These are phyloP conservation scores for Cytospora chrysosperma DNA, from an alignment of 2,329 filamentous ascomycete genomes.

Conservation along the genomic window DNA sequence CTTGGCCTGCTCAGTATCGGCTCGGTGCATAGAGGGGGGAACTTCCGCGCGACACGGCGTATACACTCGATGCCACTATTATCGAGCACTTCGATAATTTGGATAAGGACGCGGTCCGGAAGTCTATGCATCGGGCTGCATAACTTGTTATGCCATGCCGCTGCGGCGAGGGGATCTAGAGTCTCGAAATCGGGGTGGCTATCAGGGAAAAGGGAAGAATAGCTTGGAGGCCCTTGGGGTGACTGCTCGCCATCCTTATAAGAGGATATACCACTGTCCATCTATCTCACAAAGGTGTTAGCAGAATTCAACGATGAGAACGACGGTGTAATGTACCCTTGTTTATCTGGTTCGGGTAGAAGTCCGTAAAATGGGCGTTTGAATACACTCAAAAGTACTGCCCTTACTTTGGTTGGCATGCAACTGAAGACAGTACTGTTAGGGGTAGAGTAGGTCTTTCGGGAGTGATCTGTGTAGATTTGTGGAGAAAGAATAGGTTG, in stretches of 20 bases:
- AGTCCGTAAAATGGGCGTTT: background rate
- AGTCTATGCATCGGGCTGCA: background rate
- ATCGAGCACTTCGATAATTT: slow-evolving; percentile 3
- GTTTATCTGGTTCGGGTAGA: background rate
- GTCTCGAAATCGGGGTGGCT: background rate
- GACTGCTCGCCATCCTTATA: background rate
- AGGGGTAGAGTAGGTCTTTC: too few relatives aligned
- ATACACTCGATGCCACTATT: slow-evolving; percentile 5
- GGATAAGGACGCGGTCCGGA: background rate
- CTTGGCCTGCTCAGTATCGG: background rate
- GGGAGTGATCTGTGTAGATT: too few relatives aligned
- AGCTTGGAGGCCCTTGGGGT: background rate
- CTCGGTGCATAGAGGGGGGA: background rate
- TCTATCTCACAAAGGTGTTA: background rate
- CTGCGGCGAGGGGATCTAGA: background rate
- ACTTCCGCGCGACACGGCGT: slow-evolving; percentile 6
- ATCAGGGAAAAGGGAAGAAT: background rate
- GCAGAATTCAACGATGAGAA: background rate
- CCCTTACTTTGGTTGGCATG: too few relatives aligned
- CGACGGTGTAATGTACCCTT: background rate
- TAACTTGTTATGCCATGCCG: background rate
- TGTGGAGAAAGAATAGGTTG: too few relatives aligned
- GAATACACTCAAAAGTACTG: too few relatives aligned
- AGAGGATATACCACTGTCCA: background rate
- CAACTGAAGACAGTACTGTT: too few relatives aligned